Evolutionary conservation across 257 asterid genomes (phyloP).

Genomic region (Osmanthus fragrans): DNA sequence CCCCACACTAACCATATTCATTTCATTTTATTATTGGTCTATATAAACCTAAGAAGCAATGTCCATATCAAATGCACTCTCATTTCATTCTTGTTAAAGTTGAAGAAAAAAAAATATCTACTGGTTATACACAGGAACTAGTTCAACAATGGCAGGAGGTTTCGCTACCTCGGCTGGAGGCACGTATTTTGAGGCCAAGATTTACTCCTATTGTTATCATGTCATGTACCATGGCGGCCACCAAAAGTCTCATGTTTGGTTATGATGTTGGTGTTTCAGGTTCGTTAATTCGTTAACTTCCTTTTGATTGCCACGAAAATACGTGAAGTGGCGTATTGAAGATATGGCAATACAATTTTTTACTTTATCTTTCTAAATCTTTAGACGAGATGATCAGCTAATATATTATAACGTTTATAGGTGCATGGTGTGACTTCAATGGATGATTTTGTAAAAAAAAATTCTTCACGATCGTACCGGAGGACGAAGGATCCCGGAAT

Average conservation of each 20-base stretch:
- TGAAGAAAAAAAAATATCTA: neutral
- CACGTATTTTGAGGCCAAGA: conserved; percentile 69
- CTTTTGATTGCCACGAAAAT: no score
- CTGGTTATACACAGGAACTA: neutral
- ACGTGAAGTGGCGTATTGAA: no score
- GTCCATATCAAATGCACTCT: neutral
- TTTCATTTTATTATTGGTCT: conserved; percentile 20
- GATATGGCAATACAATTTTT: no score
- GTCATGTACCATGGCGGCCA: conserved; percentile 82
- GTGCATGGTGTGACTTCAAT: conserved; percentile 84
- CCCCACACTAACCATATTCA: neutral
- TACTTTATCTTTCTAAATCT: no score
- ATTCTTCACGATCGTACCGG: conserved; percentile 57
- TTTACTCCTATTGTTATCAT: conserved; percentile 75
- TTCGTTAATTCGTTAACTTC: neutral
- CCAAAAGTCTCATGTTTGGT: conserved; percentile 89
- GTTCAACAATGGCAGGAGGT: conserved; percentile 59
- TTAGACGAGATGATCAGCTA: no score
- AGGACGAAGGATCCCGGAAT: conserved; percentile 24
- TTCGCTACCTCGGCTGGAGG: conserved; percentile 55
- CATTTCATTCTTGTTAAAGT: neutral
- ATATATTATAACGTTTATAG: conserved; percentile 27
- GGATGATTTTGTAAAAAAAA: conserved; percentile 54
- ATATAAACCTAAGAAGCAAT: conserved; percentile 26
- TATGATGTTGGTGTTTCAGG: conserved; percentile 82